A percentile compares a stretch with the other conserved stretches of the same genome.
Evolutionary conservation across 768 basidiomycete genomes (phyloP).

Genomic region (Cystobasidium onofrii): DNA sequence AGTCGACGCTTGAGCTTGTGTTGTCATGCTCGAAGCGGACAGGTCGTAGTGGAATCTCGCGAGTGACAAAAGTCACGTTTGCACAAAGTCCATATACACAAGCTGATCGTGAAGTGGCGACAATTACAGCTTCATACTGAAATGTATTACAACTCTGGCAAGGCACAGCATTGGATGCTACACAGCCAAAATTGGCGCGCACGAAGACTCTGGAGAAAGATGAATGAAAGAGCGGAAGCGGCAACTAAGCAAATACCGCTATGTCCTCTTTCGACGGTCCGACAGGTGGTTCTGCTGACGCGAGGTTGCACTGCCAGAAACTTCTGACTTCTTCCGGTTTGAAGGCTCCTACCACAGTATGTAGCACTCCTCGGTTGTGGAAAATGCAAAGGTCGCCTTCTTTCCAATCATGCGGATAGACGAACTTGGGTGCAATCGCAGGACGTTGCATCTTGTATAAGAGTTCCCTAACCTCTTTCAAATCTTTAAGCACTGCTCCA

Average conservation of each 20-base stretch:
- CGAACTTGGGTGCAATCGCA: conserved; percentile 65
- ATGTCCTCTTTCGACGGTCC: conserved; percentile 66
- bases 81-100: too few relatives aligned
- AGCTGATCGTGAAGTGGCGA: too few relatives aligned
- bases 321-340: conserved; percentile 47
- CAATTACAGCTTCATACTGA: too few relatives aligned
- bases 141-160: too few relatives aligned
- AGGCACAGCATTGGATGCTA: too few relatives aligned
- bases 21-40: not conserved
- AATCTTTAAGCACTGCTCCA: conserved; percentile 65
- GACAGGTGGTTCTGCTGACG: conserved; percentile 62
- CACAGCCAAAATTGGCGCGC: too few relatives aligned
- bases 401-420: conserved; percentile 83
- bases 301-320: conserved; percentile 61
- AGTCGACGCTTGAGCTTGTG: not conserved
- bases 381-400: conserved; percentile 71
- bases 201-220: too few relatives aligned
- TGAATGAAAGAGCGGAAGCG: too few relatives aligned
- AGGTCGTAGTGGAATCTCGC: not conserved
- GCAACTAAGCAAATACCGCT: not conserved
- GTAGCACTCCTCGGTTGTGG: conserved; percentile 74
- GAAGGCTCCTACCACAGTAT: conserved; percentile 71
- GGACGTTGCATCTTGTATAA: conserved; percentile 82
- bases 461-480: conserved; percentile 62
- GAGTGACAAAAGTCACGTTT: too few relatives aligned